Evolutionary conservation across 768 basidiomycete species (phyloP), one percentile per base, ranked within the genome.

Genomic region (Rhizopogon vinicolor): DNA sequence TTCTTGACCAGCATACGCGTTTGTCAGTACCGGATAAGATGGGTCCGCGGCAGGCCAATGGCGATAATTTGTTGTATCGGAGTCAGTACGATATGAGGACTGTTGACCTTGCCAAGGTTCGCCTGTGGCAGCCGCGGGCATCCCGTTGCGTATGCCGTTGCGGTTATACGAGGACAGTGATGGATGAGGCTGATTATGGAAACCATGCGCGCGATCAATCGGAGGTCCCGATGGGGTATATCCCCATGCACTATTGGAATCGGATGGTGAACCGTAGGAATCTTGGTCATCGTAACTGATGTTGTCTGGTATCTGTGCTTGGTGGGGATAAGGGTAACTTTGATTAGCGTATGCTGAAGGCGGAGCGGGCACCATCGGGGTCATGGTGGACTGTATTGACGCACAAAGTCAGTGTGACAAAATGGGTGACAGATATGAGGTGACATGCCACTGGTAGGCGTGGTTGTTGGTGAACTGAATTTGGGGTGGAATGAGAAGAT

Each of bases 221-320:
- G 55, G 77, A 52, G 40, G 65, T 37, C 55, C 40, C 12, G 66
- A 22, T 41, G 68, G 60, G 14, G 72, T 59, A 63, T 87, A 88
- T 7, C 73, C 79, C 86, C 87, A 89, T 39, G 77, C 66, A 29
- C 82, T 72, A 10, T 78, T 60, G 35, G 77, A 70, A 53, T 79
- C 76, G 35, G 79, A 63, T 29, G 80, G 62, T 14, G 77, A 55
- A 45, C 72, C 63, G 50, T 76, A 77, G 61, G 79, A 75, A 48
- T 73, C 63, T 18, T 77, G 59, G 42, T 72, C 69, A 56, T 78
- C 61, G 62, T 77, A 84, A 41, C 62, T 59, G 58, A 74, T 68
- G 53, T 71, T 61, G 45, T 79, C 80, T 44, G 76, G 52, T 51
- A 72, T 65, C 6, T 78, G 69, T 31, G 75, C 60, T 18, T 66